Evolutionary conservation across 148 eudicot genomes (phyloP).

Genomic region (Camellia lanceoleosa): DNA sequence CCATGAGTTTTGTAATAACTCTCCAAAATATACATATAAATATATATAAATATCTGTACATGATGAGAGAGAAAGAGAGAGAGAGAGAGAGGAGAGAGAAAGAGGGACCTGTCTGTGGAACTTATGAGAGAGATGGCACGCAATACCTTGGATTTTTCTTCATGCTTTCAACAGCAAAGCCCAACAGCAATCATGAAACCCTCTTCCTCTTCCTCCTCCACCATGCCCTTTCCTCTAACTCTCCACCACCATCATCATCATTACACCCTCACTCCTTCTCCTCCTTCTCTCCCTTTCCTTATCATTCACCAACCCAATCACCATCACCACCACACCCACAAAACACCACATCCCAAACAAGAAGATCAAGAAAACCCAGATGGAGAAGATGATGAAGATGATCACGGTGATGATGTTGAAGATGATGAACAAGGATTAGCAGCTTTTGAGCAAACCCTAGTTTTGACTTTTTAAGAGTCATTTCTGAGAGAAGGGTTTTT

Average conservation of each 20-base stretch:
- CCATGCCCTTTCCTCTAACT: conserved; percentile 4
- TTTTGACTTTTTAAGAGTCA: not conserved
- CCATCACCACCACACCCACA: not conserved
- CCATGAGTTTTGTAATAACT: not conserved
- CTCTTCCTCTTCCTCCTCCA: conserved; percentile 19
- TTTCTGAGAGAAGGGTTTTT: not conserved
- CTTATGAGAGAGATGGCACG: conserved; percentile 11
- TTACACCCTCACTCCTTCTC: conserved; percentile 17
- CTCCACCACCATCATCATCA: conserved; percentile 12
- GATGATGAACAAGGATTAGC: not conserved
- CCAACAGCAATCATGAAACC: conserved; percentile 24
- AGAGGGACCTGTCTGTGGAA: too few relatives aligned
- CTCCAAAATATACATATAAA: not conserved
- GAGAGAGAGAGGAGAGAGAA: too few relatives aligned
- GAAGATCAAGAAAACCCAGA: conserved; percentile 4
- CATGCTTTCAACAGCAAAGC: not conserved
- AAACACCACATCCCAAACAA: not conserved
- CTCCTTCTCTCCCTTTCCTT: not conserved
- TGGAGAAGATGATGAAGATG: not conserved
- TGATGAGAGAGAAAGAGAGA: not conserved
- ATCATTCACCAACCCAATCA: conserved; percentile 16
- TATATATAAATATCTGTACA: not conserved
- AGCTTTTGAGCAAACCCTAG: not conserved
- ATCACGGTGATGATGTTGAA: not conserved
- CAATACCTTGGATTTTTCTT: conserved; percentile 21